These are phyloP conservation scores for Leccinellum albellum DNA, from an alignment of 768 basidiomycete species.

Conservation along the genomic window DNA sequence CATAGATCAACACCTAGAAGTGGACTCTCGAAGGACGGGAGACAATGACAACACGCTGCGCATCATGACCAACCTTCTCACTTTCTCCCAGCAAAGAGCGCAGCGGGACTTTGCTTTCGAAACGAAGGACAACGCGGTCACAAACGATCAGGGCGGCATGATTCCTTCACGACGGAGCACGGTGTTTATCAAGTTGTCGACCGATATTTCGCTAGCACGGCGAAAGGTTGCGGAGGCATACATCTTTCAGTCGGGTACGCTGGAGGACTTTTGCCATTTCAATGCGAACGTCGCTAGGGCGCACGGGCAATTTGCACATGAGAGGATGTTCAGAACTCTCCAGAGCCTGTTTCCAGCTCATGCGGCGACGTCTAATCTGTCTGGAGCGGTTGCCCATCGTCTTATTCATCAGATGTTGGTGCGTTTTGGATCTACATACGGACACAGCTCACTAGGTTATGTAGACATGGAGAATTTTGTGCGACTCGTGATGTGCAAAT, in stretches of 20 bases:
- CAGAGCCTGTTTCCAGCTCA: constrained; percentile 42
- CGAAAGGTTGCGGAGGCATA: constrained; percentile 62
- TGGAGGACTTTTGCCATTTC: constrained; percentile 48
- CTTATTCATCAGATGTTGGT: constrained; percentile 50
- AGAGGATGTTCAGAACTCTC: constrained; percentile 60
- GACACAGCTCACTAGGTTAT: constrained; percentile 1
- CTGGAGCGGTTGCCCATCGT: constrained; percentile 28
- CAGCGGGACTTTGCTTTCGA: constrained; percentile 40
- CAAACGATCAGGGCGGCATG: constrained; percentile 18
- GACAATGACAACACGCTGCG: constrained; percentile 60
- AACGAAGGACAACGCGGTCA: constrained; percentile 31
- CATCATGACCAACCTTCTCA: constrained; percentile 74
- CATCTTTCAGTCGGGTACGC: constrained; percentile 41
- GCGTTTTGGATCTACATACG: not conserved
- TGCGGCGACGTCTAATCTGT: constrained; percentile 22
- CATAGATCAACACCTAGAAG: constrained; percentile 45
- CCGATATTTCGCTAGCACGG: constrained; percentile 45
- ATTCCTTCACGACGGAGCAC: constrained; percentile 49
- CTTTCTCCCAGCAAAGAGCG: constrained; percentile 46
- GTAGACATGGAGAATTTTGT: constrained; percentile 43
- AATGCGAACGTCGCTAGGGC: constrained; percentile 60
- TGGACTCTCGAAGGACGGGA: constrained; percentile 42
- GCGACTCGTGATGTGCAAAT: constrained; percentile 68
- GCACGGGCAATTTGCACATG: constrained; percentile 65
- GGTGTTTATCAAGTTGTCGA: constrained; percentile 53